Conservation (phyloP, 164 flowering plant genomes). For the Sextonia rubra region DNA sequence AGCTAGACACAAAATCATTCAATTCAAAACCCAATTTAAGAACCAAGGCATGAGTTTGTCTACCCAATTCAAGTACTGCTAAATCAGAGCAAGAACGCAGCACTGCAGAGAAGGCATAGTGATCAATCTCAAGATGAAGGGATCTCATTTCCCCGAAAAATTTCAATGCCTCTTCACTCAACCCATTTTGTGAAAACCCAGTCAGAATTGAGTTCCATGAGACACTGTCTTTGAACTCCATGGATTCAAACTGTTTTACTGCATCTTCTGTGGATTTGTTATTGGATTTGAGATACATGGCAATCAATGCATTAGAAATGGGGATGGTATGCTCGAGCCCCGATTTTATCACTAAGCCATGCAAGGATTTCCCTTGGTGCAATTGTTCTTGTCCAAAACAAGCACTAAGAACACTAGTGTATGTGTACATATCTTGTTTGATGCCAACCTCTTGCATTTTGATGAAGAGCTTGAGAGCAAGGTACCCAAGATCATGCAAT, state of each 20-base stretch:
- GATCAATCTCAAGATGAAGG: constrained; percentile 38
- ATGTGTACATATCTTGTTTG: constrained; percentile 63
- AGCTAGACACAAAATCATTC: constrained; percentile 63
- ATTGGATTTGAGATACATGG: constrained; percentile 56
- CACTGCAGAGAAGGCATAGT: constrained; percentile 66
- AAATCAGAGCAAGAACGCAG: constrained; percentile 72
- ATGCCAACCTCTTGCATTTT: constrained; percentile 50
- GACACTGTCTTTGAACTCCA: constrained; percentile 58
- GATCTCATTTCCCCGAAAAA: constrained; percentile 52
- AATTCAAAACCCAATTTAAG: constrained; percentile 48
- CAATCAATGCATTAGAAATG: constrained; percentile 60
- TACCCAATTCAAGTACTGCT: constrained; percentile 71
- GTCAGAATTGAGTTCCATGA: constrained; percentile 86
- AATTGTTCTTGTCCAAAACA: constrained; percentile 37
- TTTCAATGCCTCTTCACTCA: constrained; percentile 58
- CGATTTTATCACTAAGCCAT: constrained; percentile 56
- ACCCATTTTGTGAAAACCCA: constrained; percentile 66
- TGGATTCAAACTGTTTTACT: constrained; percentile 33
- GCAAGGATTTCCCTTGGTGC: constrained; percentile 54
- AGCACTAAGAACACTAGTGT: constrained; percentile 63
- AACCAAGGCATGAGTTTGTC: constrained; percentile 61
- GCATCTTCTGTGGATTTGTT: constrained; percentile 53
- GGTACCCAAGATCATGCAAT: constrained; percentile 25
- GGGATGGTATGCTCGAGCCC: constrained; percentile 48
- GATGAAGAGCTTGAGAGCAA: constrained; percentile 46